Evolutionary conservation across 2,329 filamentous ascomycete species (phyloP), one percentile per base, ranked within the genome.

Genomic region (Aspergillus sp.): DNA sequence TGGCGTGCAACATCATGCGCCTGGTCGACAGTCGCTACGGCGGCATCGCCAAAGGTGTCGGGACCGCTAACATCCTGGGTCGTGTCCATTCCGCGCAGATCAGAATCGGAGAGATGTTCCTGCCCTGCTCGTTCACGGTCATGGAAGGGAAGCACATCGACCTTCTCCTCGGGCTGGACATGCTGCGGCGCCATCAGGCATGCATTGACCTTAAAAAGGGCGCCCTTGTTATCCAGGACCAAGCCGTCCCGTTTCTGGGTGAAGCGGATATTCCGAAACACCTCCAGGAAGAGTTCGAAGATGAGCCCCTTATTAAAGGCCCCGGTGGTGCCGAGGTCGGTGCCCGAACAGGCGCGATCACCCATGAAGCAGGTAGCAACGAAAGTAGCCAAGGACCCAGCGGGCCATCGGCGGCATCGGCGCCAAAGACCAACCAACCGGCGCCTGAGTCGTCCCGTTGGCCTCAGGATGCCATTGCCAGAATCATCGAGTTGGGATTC

Each of bases 81-180:
- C 84, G 91, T 32, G 91, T 98, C 3, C 91, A 98, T 60, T 86
- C 85, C 14, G 91, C 91, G 7, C 86, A 89, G 60, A 93, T 98
- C 60, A 89, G 85, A 60, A 91, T 98, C 46, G 91, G 89, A 33
- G 77, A 74, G 26, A 75, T 89, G 41, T 86, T 86, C 55, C 69
- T 98, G 47, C 81, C 89, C 2, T 96, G 88, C 64, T 91, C 86
- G 38, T 98, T 98, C 60, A 98, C 91, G 3, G 91, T 98, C 53
- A 98, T 98, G 91, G 91, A 98, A 64, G 91, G 91, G 43, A 98
- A 96, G 62, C 79, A 86, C 32, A 91, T 98, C 15, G 91, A 96
- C 56, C 70, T 98, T 12, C 73, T 98, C 2, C 75, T 98, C 8
- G 91, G 91, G 3, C 67, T 98, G 26, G 91, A 98, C 59, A 98